Conservation (phyloP, 352 stramenopile species). For the Albugo laibachii region DNA sequence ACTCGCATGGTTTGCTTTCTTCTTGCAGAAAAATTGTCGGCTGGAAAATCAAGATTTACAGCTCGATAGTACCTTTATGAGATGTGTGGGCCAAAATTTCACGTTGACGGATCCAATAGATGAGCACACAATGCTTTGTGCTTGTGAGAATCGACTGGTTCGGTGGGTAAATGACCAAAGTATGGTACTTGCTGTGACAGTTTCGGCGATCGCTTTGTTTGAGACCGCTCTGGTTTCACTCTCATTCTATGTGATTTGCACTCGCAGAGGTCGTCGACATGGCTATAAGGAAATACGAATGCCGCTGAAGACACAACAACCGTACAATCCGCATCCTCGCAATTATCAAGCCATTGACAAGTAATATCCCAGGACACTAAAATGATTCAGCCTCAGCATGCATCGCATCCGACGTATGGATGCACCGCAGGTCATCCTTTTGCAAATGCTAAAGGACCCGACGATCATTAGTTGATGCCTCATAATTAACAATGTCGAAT, state of each 20-base stretch:
- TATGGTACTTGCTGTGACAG: slow-evolving; percentile 48
- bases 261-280: slow-evolving; percentile 31
- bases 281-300: slow-evolving; percentile 77
- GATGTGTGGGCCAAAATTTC: slow-evolving; percentile 42
- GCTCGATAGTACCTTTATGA: slow-evolving; percentile 36
- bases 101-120: slow-evolving; percentile 36
- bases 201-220: slow-evolving; percentile 59
- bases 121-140: slow-evolving; percentile 64
- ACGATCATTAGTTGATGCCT: too few relatives aligned
- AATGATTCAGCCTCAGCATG: too few relatives aligned
- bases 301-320: slow-evolving; percentile 36
- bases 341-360: too few relatives aligned
- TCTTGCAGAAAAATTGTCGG: slow-evolving; percentile 49
- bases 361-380: too few relatives aligned
- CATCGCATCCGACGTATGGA: too few relatives aligned
- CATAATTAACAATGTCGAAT: too few relatives aligned
- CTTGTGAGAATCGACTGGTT: slow-evolving; percentile 62
- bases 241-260: slow-evolving; percentile 72
- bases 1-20: slow-evolving; percentile 51
- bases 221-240: slow-evolving; percentile 60
- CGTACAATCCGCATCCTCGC: slow-evolving; percentile 31
- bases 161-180: slow-evolving; percentile 66
- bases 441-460: too few relatives aligned
- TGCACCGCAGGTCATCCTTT: too few relatives aligned
- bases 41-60: slow-evolving; percentile 32